phyloP scores from a whole-genome alignment of 1,139 yeast species.

The Saccharomyces hybrid region DNA sequence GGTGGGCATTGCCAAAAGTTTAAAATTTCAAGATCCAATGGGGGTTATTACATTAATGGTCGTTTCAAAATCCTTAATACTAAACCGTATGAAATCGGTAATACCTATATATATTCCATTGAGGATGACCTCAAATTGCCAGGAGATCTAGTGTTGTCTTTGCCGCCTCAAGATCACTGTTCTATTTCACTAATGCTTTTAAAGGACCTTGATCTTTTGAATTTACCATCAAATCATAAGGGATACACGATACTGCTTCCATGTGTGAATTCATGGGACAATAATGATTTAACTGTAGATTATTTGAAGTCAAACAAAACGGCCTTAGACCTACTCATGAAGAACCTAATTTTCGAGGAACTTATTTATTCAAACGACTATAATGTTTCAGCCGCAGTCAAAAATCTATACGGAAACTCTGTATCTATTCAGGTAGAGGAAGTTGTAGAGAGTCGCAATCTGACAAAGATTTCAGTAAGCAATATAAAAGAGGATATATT shows the following conservation, averaged over 20 bases:
- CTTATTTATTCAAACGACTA: conserved; percentile 60
- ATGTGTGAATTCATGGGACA: conserved; percentile 67
- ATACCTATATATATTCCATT: conserved; percentile 55
- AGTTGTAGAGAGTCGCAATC: not conserved
- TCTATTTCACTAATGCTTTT: conserved; percentile 46
- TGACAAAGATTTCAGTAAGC: conserved; percentile 17
- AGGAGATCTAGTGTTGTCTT: conserved; percentile 42
- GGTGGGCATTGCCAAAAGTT: conserved; percentile 44
- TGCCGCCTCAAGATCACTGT: conserved; percentile 49
- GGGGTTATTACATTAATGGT: conserved; percentile 41
- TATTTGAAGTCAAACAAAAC: conserved; percentile 50
- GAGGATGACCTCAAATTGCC: conserved; percentile 55
- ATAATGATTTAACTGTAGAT: conserved; percentile 52
- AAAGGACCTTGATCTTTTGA: conserved; percentile 41
- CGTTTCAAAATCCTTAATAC: conserved; percentile 40
- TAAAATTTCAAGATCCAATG: conserved; percentile 35
- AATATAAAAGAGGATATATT: conserved; percentile 27
- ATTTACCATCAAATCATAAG: conserved; percentile 37
- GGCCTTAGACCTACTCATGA: conserved; percentile 45
- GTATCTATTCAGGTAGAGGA: conserved; percentile 14
- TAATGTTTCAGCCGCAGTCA: conserved; percentile 25
- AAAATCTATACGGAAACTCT: conserved; percentile 35
- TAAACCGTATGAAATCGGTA: conserved; percentile 42
- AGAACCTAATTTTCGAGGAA: conserved; percentile 54
- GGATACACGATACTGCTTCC: conserved; percentile 82